phyloP scores from a whole-genome alignment of 768 basidiomycete species.

The Hysterangium stoloniferum region DNA sequence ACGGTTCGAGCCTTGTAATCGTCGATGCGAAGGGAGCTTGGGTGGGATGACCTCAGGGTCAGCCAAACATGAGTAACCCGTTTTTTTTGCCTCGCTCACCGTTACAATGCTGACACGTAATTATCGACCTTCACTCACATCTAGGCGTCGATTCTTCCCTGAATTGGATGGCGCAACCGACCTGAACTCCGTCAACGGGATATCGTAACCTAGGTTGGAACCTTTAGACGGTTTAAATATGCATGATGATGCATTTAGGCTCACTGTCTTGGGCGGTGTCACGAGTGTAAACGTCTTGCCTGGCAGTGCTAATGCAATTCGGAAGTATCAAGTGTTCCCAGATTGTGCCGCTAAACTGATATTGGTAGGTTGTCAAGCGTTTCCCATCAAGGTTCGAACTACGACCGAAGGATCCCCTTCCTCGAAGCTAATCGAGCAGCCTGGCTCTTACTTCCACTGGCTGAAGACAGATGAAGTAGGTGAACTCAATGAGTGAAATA shows the following conservation, averaged over 20 bases:
- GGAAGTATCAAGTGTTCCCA: conserved; percentile 25
- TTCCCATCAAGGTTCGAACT: conserved; percentile 69
- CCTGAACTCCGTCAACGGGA: conserved; percentile 43
- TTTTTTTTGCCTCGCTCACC: conserved; percentile 15
- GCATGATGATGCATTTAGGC: conserved; percentile 61
- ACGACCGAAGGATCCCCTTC: conserved; percentile 64
- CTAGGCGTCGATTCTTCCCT: conserved; percentile 49
- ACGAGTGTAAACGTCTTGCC: conserved; percentile 74
- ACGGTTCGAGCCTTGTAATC: conserved; percentile 25
- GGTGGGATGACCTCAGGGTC: conserved; percentile 54
- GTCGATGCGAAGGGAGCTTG: conserved; percentile 59
- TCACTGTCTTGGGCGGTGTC: conserved; percentile 72
- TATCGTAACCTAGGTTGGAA: conserved; percentile 35
- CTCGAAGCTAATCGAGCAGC: conserved; percentile 71
- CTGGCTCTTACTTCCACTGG: conserved; percentile 40
- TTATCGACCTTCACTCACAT: conserved; percentile 65
- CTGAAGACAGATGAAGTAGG: conserved; percentile 76
- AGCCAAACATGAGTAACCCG: conserved; percentile 16
- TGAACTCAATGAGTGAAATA: not conserved
- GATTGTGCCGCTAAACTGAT: conserved; percentile 29
- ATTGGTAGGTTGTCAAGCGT: conserved; percentile 61
- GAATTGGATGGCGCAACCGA: conserved; percentile 42
- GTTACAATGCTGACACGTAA: conserved; percentile 8
- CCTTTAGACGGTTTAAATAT: conserved; percentile 77
- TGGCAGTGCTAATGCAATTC: conserved; percentile 61